phyloP scores from a whole-genome alignment of 1,284 basidiomycete species.

The Naganishia liquefaciens region DNA sequence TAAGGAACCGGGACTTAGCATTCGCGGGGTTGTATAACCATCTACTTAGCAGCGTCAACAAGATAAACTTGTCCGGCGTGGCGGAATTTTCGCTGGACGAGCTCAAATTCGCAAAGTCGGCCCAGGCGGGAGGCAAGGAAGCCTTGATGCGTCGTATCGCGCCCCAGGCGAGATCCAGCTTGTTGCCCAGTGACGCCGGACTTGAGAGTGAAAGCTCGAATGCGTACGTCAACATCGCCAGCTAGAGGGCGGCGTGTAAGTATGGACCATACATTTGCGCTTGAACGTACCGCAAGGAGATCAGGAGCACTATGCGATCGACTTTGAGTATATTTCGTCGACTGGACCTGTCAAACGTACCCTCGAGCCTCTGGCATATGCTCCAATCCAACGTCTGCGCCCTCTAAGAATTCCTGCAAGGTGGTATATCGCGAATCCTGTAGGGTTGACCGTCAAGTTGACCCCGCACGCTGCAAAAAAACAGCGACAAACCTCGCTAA shows the following conservation, averaged over 20 bases:
- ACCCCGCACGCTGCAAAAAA: too few relatives aligned
- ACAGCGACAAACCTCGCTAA: neutral
- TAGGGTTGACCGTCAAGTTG: too few relatives aligned
- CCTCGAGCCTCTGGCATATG: constrained; percentile 13
- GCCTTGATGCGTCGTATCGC: constrained; percentile 10
- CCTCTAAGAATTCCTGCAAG: constrained; percentile 18
- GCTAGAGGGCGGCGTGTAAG: neutral
- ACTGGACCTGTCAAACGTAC: neutral
- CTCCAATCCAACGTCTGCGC: neutral
- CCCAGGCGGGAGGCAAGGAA: constrained; percentile 9
- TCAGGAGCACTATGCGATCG: neutral
- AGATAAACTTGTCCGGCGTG: constrained; percentile 14
- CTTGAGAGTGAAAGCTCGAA: constrained; percentile 14
- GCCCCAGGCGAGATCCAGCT: neutral
- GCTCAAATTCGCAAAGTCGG: constrained; percentile 3
- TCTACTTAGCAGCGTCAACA: constrained; percentile 15
- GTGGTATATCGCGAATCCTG: constrained; percentile 8
- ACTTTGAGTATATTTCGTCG: too few relatives aligned
- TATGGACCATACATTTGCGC: neutral
- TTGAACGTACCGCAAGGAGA: constrained; percentile 3
- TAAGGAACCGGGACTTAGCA: neutral
- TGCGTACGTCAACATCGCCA: constrained; percentile 17
- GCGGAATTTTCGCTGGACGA: neutral
- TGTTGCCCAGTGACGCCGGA: constrained; percentile 5
- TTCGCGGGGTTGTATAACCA: too few relatives aligned